Conservation (phyloP, 2,329 filamentous ascomycete genomes). For the Mycocentrospora acerina region DNA sequence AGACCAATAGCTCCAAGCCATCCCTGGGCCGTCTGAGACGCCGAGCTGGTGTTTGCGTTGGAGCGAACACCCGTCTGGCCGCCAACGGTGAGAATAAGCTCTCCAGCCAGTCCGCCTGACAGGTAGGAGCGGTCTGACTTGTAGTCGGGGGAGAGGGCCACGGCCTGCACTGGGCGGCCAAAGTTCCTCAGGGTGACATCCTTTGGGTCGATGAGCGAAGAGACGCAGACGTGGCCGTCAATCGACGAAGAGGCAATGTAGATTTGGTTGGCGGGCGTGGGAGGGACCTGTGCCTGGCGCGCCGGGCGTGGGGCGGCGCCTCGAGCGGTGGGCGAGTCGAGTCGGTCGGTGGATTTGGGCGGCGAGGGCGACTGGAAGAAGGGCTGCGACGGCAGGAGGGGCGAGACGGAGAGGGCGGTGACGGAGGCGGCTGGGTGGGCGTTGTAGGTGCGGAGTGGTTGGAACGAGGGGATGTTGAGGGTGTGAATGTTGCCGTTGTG, state of each 20-base stretch:
- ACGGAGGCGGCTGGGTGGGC: slow-evolving; percentile 85
- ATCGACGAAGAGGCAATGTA: slow-evolving; percentile 92
- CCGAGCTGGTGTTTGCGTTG: slow-evolving; percentile 86
- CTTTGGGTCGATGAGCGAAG: slow-evolving; percentile 81
- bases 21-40: slow-evolving; percentile 78
- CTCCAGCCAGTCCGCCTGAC: slow-evolving; percentile 85
- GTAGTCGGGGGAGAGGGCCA: slow-evolving; percentile 93
- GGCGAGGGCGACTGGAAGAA: slow-evolving; percentile 26
- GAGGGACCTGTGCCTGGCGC: slow-evolving; percentile 63
- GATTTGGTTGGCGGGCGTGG: slow-evolving; percentile 84
- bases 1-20: slow-evolving; percentile 91
- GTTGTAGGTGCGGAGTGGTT: slow-evolving; percentile 81
- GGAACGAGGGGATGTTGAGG: slow-evolving; percentile 77
- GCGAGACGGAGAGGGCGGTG: slow-evolving; percentile 86
- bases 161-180: slow-evolving; percentile 85
- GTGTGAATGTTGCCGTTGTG: slow-evolving; percentile 98
- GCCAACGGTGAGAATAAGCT: slow-evolving; percentile 81
- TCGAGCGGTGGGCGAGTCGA: slow-evolving; percentile 32
- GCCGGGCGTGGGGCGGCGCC: slow-evolving; percentile 55
- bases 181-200: slow-evolving; percentile 94
- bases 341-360: slow-evolving; percentile 24
- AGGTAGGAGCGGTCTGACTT: slow-evolving; percentile 86
- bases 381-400: slow-evolving; percentile 65
- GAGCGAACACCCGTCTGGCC: slow-evolving; percentile 74
- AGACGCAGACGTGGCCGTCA: slow-evolving; percentile 92